Evolutionary conservation across 2,329 filamentous ascomycete genomes (phyloP), one percentile per base, ranked within the genome.

Genomic region (Fusarium nygamai): DNA sequence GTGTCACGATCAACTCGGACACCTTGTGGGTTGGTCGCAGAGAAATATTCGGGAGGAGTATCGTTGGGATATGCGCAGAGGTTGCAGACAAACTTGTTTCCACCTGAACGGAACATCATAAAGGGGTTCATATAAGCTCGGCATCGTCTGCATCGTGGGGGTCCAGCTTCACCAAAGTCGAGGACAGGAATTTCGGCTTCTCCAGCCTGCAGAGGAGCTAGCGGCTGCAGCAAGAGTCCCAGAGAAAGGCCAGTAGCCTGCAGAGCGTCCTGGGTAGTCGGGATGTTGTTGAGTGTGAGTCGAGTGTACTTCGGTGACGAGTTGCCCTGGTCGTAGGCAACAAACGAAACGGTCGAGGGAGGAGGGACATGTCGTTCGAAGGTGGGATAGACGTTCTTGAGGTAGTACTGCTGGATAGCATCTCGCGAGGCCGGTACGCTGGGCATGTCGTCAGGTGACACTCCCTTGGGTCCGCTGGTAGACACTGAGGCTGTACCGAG

Each of bases 121-220:
- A 99, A 99, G 4, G 96, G 96, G 80, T 99, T 99, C 85, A 99
- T 97, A 84, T 99, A 99, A 20, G 96, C 93, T 80, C 96, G 90
- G 86, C 96, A 99, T 84, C 96, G 89, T 78, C 94, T 91, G 84
- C 96, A 99, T 82, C 96, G 90, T 29, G 96, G 96, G 46, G 96
- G 96, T 0, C 96, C 96, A 44, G 86, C 85, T 47, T 98, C 95
- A 56, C 96, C 96, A 87, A 98, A 99, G 84, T 99, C 96, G 31
- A 99, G 88, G 9, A 99, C 93, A 2, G 96, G 96, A 62, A 99
- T 92, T 3, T 94, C 90, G 56, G 92, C 88, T 84, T 99, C 96
- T 60, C 96, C 96, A 31, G 93, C 88, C 80, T 97, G 93, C 47
- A 95, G 87, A 46, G 91, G 88, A 4, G 96, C 96, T 51, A 99